Evolutionary conservation across 2,329 filamentous ascomycete species (phyloP), one percentile per base, ranked within the genome.

Genomic region (Talaromyces sp.): DNA sequence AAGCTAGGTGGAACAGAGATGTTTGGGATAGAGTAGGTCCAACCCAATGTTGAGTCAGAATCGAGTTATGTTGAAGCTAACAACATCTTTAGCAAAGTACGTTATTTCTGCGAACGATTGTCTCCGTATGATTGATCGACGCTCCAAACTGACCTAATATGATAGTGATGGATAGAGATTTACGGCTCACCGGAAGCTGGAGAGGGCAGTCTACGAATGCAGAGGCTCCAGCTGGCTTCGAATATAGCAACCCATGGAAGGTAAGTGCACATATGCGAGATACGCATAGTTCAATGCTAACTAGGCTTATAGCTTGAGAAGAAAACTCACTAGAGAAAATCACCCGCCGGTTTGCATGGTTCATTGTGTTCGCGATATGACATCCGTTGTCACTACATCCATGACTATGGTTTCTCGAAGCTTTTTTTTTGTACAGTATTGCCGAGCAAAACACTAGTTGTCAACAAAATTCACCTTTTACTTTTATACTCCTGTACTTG

Each of bases 211-310:
- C 84, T 60, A 84, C 85, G 74, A 83, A 80, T 64, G 77, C 80
- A 53, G 74, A 77, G 61, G 86, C 86, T 31, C 85, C 85, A 29
- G 74, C 78, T 60, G 85, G 85, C 63, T 88, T 88, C 75, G 85
- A 87, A 74, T 71, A 87, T 69, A 88, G 82, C 81, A 87, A 86
- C 75, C 83, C 83, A 64, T 88, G 86, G 86, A 85, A 82, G 81
- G 85, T 87, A 80, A 61, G 81, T 71, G 62, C 49, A 29, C 26
- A 41, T 13, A 19, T 26, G 24, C 10, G 19, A 11, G 6, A 24
- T 24, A 52, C 3, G 9, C 10, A 31, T 31, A 9, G 19, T 26
- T n/a, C 27, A 31, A 43, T 60, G 46, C 67, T 76, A 60, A 73
- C 54, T 41, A 2, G 19, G 9, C 17, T n/a, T 51, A 38, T 63